Percentiles rank a stretch among this genome's conserved stretches.
Evolutionary conservation across 352 stramenopile genomes (phyloP).

Genomic region (Pythium chondricola): DNA sequence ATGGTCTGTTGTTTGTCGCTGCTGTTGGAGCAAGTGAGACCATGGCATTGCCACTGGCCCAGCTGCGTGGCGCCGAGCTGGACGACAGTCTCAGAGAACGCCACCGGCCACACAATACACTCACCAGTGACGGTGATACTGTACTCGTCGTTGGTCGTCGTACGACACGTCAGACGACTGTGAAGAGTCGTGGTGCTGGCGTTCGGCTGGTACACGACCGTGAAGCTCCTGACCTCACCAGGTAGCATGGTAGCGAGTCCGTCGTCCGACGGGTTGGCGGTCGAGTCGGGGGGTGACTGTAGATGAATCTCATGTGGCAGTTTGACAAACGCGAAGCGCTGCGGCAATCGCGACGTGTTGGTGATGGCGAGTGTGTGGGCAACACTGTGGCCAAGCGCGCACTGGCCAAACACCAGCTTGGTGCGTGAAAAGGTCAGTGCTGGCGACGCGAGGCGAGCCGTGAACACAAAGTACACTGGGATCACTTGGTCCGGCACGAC

Average conservation of each 20-base stretch:
- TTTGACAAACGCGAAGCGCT: conserved; percentile 66
- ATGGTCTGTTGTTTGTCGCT: conserved; percentile 28
- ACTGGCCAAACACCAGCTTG: conserved; percentile 47
- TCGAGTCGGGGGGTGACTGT: conserved; percentile 7
- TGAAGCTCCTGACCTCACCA: conserved; percentile 22
- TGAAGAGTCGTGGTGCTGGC: conserved; percentile 31
- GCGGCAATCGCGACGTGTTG: conserved; percentile 44
- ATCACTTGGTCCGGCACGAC: conserved; percentile 58
- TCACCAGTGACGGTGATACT: conserved; percentile 26
- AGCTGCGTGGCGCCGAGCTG: conserved; percentile 31
- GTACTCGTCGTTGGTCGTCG: conserved; percentile 43
- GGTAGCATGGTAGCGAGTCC: conserved; percentile 58
- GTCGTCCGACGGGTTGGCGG: conserved; percentile 27
- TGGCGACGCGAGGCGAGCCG: conserved; percentile 22
- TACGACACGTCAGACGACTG: conserved; percentile 30
- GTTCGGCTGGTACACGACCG: conserved; percentile 41
- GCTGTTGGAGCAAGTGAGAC: conserved; percentile 39
- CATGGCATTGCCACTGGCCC: conserved; percentile 33
- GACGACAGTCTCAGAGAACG: conserved; percentile 47
- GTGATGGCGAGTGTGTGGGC: conserved; percentile 26
- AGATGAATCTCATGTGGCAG: conserved; percentile 41
- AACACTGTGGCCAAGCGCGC: conserved; percentile 40
- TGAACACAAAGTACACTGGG: conserved; percentile 52
- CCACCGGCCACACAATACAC: conserved; percentile 33
- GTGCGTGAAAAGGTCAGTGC: conserved; percentile 23